These are phyloP conservation scores for Tothia fuscella DNA, from an alignment of 2,329 filamentous ascomycete genomes.

Conservation along the genomic window DNA sequence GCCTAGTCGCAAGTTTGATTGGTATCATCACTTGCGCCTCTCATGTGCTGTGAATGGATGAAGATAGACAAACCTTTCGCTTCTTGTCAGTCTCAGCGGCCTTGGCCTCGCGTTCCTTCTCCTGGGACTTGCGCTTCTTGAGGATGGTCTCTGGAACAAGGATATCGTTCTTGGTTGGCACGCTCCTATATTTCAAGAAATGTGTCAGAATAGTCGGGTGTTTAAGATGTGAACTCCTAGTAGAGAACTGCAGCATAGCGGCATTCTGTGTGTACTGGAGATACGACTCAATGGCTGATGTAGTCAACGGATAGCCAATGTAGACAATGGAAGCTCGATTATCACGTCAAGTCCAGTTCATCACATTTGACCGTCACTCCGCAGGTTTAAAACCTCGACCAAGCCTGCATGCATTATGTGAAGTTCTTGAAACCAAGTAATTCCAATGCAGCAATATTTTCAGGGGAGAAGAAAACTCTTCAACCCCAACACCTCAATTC, in stretches of 20 bases:
- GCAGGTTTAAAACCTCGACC: no score
- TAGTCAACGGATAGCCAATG: background rate
- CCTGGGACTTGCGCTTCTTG: slow-evolving; percentile 99
- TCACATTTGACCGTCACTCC: no score
- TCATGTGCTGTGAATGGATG: slow-evolving; percentile 9
- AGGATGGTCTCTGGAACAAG: slow-evolving; percentile 98
- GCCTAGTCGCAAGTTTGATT: slow-evolving; percentile 87
- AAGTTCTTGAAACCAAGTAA: no score
- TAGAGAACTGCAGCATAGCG: slow-evolving; percentile 88
- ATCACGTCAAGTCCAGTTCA: no score
- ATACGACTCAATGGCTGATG: slow-evolving; percentile 8
- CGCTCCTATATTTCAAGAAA: slow-evolving; percentile 63
- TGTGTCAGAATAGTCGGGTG: slow-evolving; percentile 67
- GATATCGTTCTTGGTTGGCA: slow-evolving; percentile 90
- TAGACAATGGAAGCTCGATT: no score
- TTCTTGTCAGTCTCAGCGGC: slow-evolving; percentile 68
- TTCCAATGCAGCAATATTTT: no score
- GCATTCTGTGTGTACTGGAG: slow-evolving; percentile 82
- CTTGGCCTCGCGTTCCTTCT: slow-evolving; percentile 94
- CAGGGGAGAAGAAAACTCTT: slow-evolving; percentile 60
- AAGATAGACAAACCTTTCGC: slow-evolving; percentile 62
- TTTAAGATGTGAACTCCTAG: slow-evolving; percentile 61
- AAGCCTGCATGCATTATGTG: no score
- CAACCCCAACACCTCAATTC: slow-evolving; percentile 66
- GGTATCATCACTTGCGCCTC: slow-evolving; percentile 63